Evolutionary conservation across 768 basidiomycete genomes (phyloP).

Genomic region (Neoboletus subvelutipes): DNA sequence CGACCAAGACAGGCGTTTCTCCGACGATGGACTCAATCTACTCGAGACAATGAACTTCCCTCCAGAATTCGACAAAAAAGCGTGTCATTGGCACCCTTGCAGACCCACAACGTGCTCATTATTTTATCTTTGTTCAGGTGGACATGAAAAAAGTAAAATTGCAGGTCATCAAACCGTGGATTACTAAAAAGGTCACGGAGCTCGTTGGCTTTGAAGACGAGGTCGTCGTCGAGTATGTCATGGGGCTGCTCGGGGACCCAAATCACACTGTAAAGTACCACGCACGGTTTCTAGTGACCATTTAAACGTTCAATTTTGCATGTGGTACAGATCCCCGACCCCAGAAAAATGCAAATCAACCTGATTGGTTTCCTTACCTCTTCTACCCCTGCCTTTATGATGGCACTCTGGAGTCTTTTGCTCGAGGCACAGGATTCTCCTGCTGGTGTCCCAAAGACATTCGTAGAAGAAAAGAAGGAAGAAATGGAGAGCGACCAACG

Average conservation of each 20-base stretch:
- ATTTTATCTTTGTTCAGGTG: conserved; percentile 47
- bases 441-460: conserved; percentile 86
- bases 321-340: conserved; percentile 72
- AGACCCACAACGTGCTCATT: not conserved
- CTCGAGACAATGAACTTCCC: conserved; percentile 92
- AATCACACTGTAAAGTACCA: conserved; percentile 67
- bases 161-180: conserved; percentile 90
- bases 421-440: conserved; percentile 88
- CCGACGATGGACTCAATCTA: conserved; percentile 90
- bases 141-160: conserved; percentile 96
- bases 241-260: conserved; percentile 88
- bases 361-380: conserved; percentile 90
- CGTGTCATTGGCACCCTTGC: conserved; percentile 23
- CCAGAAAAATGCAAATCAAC: conserved; percentile 93
- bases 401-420: conserved; percentile 84
- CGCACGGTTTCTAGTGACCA: too few species aligned
- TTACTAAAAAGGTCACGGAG: conserved; percentile 88
- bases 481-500: conserved; percentile 73
- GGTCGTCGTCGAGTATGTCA: conserved; percentile 93
- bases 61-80: conserved; percentile 84
- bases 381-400: conserved; percentile 86
- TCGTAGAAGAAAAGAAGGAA: conserved; percentile 90
- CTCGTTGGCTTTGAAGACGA: conserved; percentile 96
- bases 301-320: not conserved
- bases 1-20: conserved; percentile 90